These are phyloP conservation scores for Boletus vinaceobasis DNA, from an alignment of 768 basidiomycete genomes.

Conservation along the genomic window DNA sequence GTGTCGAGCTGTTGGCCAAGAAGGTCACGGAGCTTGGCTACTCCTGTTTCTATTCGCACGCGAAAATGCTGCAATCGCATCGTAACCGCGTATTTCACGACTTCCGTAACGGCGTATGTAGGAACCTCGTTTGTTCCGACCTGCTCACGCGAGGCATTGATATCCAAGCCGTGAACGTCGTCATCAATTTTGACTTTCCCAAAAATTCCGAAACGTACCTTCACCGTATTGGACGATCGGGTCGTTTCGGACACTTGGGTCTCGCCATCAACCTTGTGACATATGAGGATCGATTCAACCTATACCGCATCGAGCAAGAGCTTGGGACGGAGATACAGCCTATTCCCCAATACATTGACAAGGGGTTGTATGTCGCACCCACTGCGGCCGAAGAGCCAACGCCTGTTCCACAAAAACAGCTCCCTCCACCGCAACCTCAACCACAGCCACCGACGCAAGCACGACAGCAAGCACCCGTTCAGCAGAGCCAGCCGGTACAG, in stretches of 20 bases:
- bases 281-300: conserved; percentile 95
- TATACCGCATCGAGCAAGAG: conserved; percentile 98
- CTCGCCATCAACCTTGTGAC: conserved; percentile 98
- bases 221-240: conserved; percentile 96
- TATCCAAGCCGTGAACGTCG: conserved; percentile 99
- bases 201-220: conserved; percentile 99
- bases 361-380: conserved; percentile 90
- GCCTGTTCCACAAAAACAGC: conserved; percentile 42
- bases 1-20: conserved; percentile 97
- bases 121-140: conserved; percentile 97
- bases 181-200: conserved; percentile 99
- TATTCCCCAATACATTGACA: conserved; percentile 89
- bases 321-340: conserved; percentile 97
- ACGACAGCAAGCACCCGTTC: conserved; percentile 27
- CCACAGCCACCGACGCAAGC: conserved; percentile 22
- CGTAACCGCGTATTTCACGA: conserved; percentile 99
- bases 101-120: conserved; percentile 97
- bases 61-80: conserved; percentile 98
- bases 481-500: conserved; percentile 21
- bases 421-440: conserved; percentile 35
- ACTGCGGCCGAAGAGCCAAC: conserved; percentile 42
- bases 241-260: conserved; percentile 95
- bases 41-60: conserved; percentile 99
- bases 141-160: conserved; percentile 98
- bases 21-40: conserved; percentile 99